phyloP scores from a whole-genome alignment of 768 basidiomycete genomes.

The Multifurca ochricompacta region DNA sequence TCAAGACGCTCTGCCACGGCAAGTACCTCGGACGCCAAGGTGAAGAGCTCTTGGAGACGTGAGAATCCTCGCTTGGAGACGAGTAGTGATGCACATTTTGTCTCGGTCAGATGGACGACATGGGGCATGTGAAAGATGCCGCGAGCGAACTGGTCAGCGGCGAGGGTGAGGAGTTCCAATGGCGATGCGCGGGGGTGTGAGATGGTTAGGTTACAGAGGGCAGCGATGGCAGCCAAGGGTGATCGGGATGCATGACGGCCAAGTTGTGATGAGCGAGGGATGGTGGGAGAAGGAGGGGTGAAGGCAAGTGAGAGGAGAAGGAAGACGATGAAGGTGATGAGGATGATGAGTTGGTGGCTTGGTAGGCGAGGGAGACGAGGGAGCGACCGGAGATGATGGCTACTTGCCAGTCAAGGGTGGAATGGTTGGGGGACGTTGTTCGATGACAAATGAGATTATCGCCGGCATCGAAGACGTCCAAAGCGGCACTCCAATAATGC shows the following conservation, averaged over 20 bases:
- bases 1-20: constrained; percentile 51
- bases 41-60: constrained; percentile 51
- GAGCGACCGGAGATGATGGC: constrained; percentile 61
- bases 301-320: no score
- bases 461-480: constrained; percentile 65
- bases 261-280: neutral
- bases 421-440: no score
- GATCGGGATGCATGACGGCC: constrained; percentile 27
- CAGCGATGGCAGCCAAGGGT: constrained; percentile 42
- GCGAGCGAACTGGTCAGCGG: constrained; percentile 61
- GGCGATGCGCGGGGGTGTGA: constrained; percentile 35
- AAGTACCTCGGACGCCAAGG: constrained; percentile 55
- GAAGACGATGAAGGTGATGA: constrained; percentile 19
- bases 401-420: constrained; percentile 65
- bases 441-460: constrained; percentile 52
- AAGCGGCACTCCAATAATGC: constrained; percentile 59
- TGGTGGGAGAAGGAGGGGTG: neutral
- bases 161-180: constrained; percentile 48
- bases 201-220: constrained; percentile 44
- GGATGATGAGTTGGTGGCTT: constrained; percentile 21
- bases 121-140: constrained; percentile 71
- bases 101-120: constrained; percentile 20
- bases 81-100: neutral
- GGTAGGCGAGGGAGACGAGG: constrained; percentile 52
- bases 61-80: constrained; percentile 39